Percentiles rank a stretch among this genome's conserved stretches.
phyloP scores from a whole-genome alignment of 78 protist genomes.

The slime mould (Dictyostelium discoideum) region DNA sequence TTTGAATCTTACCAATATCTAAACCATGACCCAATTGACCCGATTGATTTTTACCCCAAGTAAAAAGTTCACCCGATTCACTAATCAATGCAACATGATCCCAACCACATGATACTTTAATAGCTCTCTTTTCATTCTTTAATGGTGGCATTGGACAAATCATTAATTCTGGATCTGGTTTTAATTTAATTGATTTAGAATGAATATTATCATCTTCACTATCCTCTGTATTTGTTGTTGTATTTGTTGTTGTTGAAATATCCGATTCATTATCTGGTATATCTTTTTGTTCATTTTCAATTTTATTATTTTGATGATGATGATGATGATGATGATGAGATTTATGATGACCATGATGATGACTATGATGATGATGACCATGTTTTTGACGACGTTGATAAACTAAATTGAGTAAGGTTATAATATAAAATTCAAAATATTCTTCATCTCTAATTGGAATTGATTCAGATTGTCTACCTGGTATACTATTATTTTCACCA shows the following conservation, averaged over 20 bases:
- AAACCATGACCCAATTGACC: slow-evolving; percentile 81
- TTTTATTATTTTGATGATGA: not conserved
- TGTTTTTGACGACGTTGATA: slow-evolving; percentile 21
- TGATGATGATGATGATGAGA: not conserved
- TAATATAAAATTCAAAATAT: slow-evolving; percentile 69
- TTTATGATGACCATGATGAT: not conserved
- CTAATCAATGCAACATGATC: slow-evolving; percentile 54
- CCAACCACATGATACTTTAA: slow-evolving; percentile 72
- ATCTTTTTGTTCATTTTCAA: not conserved
- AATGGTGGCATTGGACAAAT: slow-evolving; percentile 30
- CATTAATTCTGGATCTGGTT: slow-evolving; percentile 48
- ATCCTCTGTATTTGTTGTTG: not conserved
- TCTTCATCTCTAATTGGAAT: slow-evolving; percentile 64
- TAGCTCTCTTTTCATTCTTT: slow-evolving; percentile 46
- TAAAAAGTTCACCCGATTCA: slow-evolving; percentile 52
- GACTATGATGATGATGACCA: not conserved
- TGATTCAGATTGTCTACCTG: slow-evolving; percentile 45
- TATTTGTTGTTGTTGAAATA: not conserved
- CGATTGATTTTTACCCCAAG: slow-evolving; percentile 63
- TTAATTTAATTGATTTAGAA: not conserved
- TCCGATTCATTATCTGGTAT: not conserved
- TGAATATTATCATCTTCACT: not conserved
- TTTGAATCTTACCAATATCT: slow-evolving; percentile 31
- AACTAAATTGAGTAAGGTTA: slow-evolving; percentile 14
- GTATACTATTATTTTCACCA: not conserved